Evolutionary conservation across 2,329 filamentous ascomycete species (phyloP).

Genomic region (Colletotrichum trifolii): DNA sequence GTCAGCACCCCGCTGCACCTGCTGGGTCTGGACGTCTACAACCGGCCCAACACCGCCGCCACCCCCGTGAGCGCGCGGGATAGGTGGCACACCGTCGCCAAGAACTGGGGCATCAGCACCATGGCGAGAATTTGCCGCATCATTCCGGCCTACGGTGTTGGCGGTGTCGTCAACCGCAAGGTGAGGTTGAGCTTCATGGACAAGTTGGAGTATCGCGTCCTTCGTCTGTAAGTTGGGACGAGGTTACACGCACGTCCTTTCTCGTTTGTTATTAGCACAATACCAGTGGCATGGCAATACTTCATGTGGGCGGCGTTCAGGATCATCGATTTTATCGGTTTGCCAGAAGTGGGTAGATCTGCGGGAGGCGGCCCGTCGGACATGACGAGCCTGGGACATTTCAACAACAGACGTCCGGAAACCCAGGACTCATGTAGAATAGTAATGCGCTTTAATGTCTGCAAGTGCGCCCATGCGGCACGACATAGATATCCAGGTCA

Average conservation of each 20-base stretch:
- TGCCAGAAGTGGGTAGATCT: constrained; percentile 15
- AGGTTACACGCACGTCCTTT: neutral
- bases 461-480: constrained; percentile 18
- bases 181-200: constrained; percentile 76
- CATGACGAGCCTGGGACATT: constrained; percentile 2
- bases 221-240: no score
- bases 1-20: constrained; percentile 86
- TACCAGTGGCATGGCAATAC: constrained; percentile 5
- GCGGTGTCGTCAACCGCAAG: constrained; percentile 85
- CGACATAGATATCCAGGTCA: constrained; percentile 29
- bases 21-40: constrained; percentile 87
- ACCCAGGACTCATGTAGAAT: constrained; percentile 32
- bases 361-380: neutral
- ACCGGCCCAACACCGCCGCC: constrained; percentile 62
- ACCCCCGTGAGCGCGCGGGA: constrained; percentile 59
- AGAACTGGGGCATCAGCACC: constrained; percentile 81
- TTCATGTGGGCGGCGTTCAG: constrained; percentile 36
- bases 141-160: constrained; percentile 88
- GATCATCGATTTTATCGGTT: neutral
- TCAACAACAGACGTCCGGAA: constrained; percentile 14
- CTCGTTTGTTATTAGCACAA: constrained; percentile 12
- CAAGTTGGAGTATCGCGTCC: constrained; percentile 40
- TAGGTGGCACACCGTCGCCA: constrained; percentile 73
- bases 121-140: constrained; percentile 85
- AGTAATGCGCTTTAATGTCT: constrained; percentile 35